phyloP scores from a whole-genome alignment of 1,284 basidiomycete genomes.

The Rhodotorula sp. region DNA sequence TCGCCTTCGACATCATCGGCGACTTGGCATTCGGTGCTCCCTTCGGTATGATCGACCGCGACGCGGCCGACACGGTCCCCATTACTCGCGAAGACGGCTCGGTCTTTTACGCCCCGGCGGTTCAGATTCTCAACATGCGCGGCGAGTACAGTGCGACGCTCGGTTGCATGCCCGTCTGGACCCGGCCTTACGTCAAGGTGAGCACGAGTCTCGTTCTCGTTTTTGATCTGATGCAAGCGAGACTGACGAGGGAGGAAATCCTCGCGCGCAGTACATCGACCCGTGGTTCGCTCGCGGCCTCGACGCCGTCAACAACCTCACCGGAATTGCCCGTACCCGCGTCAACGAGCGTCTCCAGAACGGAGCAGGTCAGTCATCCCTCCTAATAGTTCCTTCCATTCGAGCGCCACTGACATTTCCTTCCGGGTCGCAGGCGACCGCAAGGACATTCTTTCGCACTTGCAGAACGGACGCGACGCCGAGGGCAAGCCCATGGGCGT shows the following conservation, averaged over 20 bases:
- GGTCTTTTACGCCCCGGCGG: constrained; percentile 68
- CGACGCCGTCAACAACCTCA: constrained; percentile 68
- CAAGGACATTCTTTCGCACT: constrained; percentile 74
- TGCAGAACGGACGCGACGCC: constrained; percentile 73
- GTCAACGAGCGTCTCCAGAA: constrained; percentile 70
- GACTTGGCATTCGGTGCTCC: constrained; percentile 73
- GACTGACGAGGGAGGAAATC: no score
- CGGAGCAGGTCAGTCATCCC: constrained; percentile 50
- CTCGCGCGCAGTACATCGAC: constrained; percentile 10
- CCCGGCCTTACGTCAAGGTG: constrained; percentile 61
- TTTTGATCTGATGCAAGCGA: no score
- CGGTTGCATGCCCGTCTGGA: constrained; percentile 71
- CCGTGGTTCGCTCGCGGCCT: constrained; percentile 70
- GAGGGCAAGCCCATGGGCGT: constrained; percentile 73
- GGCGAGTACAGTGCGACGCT: constrained; percentile 84
- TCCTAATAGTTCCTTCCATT: background rate
- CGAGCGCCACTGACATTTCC: background rate
- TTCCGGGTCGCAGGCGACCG: constrained; percentile 51
- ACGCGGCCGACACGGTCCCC: constrained; percentile 41
- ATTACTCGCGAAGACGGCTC: constrained; percentile 43
- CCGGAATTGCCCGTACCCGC: constrained; percentile 58
- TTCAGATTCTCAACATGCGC: constrained; percentile 82
- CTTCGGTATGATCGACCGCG: constrained; percentile 77
- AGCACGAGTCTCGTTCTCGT: background rate
- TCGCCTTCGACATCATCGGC: constrained; percentile 68